A percentile compares a stretch with the other conserved stretches of the same genome.
Evolutionary conservation across 306 rosid species (phyloP).

Genomic region (Macrotyloma uniflorum): DNA sequence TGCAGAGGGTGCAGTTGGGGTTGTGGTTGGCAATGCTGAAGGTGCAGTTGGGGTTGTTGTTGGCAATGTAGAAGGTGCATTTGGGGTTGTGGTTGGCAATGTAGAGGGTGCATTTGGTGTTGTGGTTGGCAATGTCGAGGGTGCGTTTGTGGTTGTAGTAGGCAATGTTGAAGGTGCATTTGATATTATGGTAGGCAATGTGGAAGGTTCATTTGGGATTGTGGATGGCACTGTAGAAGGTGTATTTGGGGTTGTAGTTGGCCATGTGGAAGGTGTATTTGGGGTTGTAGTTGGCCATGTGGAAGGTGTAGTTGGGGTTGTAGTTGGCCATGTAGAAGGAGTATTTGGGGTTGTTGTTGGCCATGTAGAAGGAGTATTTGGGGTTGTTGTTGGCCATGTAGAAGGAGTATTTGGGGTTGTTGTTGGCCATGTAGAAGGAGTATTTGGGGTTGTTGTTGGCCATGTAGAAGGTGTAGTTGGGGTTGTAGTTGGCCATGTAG

Average conservation of each 20-base stretch:
- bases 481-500: not conserved
- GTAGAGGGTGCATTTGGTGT: not conserved
- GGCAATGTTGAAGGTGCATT: not conserved
- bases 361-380: not conserved
- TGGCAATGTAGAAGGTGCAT: not conserved
- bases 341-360: not conserved
- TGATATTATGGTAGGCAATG: not conserved
- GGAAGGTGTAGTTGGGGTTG: not conserved
- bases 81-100: not conserved
- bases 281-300: not conserved
- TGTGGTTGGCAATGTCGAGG: conserved; percentile 11
- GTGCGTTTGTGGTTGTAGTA: not conserved
- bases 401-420: not conserved
- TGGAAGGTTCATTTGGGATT: not conserved
- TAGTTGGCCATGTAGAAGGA: not conserved
- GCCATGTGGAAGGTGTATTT: not conserved
- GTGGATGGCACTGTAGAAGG: not conserved
- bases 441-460: not conserved
- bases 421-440: not conserved
- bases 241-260: not conserved
- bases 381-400: not conserved
- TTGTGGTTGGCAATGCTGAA: conserved; percentile 37
- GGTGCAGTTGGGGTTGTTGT: conserved; percentile 8
- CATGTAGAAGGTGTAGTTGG: not conserved
- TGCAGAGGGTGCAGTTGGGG: not conserved